Evolutionary conservation across 1,284 basidiomycete genomes (phyloP).

Genomic region (Malassezia vespertilionis): DNA sequence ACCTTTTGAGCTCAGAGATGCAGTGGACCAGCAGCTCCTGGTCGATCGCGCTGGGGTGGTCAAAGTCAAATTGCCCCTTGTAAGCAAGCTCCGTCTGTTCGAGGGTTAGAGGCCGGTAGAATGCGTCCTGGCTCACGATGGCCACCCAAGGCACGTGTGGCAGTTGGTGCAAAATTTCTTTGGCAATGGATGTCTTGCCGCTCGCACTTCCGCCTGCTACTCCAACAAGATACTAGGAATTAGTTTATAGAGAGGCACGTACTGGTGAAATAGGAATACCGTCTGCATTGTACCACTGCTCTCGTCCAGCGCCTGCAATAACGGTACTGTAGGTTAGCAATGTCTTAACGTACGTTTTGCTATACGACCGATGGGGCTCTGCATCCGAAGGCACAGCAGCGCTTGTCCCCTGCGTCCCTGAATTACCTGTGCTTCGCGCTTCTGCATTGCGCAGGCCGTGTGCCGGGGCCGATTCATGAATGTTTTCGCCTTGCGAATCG

Average conservation of each 20-base stretch:
- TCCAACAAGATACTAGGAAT: constrained; percentile 11
- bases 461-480: too few species aligned
- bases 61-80: constrained; percentile 77
- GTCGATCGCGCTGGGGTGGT: constrained; percentile 86
- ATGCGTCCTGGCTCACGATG: constrained; percentile 63
- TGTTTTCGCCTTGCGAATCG: too few species aligned
- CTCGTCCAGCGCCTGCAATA: constrained; percentile 30
- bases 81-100: constrained; percentile 69
- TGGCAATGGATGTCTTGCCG: constrained; percentile 63
- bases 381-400: not conserved
- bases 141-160: constrained; percentile 44
- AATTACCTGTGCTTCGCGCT: too few species aligned
- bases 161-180: constrained; percentile 29
- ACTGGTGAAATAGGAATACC: constrained; percentile 53
- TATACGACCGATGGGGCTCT: constrained; percentile 28
- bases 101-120: constrained; percentile 69
- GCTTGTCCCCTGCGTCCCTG: too few species aligned
- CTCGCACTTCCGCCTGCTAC: constrained; percentile 49
- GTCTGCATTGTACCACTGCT: constrained; percentile 52
- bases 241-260: not conserved
- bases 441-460: too few species aligned
- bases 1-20: constrained; percentile 62
- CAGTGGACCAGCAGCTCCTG: constrained; percentile 76
- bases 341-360: constrained; percentile 12
- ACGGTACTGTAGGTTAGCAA: constrained; percentile 20